phyloP scores from a whole-genome alignment of 805 yeast species.

The Lachancea thermotolerans region DNA sequence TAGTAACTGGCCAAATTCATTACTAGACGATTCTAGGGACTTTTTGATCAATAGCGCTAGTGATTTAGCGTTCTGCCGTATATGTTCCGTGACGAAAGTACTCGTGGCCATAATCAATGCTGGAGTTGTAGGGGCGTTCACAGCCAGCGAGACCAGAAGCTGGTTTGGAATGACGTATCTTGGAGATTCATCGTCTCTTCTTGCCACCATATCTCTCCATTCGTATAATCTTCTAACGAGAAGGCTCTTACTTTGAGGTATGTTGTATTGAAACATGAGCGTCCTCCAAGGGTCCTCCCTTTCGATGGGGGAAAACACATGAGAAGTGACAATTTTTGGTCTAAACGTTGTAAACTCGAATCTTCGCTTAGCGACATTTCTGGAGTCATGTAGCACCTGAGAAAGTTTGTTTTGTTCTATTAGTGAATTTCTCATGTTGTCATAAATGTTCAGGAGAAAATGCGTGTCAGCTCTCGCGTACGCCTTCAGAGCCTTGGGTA shows the following conservation, averaged over 20 bases:
- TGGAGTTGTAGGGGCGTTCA: constrained; percentile 51
- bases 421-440: constrained; percentile 59
- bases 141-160: constrained; percentile 54
- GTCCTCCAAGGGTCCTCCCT: constrained; percentile 61
- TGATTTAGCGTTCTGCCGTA: constrained; percentile 50
- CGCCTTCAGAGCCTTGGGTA: constrained; percentile 63
- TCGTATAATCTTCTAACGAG: constrained; percentile 55
- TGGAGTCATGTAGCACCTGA: constrained; percentile 64
- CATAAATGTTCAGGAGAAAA: constrained; percentile 74
- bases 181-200: constrained; percentile 75
- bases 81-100: constrained; percentile 44
- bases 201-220: constrained; percentile 81
- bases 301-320: constrained; percentile 46
- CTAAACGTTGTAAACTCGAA: constrained; percentile 75
- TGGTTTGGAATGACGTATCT: constrained; percentile 82
- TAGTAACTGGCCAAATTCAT: too few species aligned
- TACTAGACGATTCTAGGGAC: constrained; percentile 15
- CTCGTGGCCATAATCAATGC: constrained; percentile 46
- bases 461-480: constrained; percentile 97
- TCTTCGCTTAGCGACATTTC: constrained; percentile 71
- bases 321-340: constrained; percentile 27
- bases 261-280: constrained; percentile 56
- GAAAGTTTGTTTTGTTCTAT: constrained; percentile 44
- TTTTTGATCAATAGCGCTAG: constrained; percentile 52
- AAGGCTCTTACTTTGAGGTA: constrained; percentile 47